Evolutionary conservation across 192 early-diverging fungal species (phyloP).

Genomic region (Linderina pennispora): DNA sequence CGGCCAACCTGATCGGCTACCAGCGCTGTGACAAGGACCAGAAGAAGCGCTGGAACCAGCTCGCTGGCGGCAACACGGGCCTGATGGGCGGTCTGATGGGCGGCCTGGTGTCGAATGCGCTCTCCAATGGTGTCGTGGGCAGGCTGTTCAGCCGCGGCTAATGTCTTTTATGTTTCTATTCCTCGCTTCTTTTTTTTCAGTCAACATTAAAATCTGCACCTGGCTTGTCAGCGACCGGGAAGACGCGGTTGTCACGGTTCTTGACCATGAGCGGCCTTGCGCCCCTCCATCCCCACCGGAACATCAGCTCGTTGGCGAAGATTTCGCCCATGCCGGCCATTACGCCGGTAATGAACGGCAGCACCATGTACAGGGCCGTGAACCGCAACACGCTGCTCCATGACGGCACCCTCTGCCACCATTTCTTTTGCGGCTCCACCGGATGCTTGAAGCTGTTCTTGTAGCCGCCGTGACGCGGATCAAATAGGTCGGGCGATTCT

Average conservation of each 20-base stretch:
- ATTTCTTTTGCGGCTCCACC: neutral
- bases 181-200: neutral
- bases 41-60: conserved; percentile 64
- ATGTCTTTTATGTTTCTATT: neutral
- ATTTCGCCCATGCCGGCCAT: conserved; percentile 75
- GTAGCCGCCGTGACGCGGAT: neutral
- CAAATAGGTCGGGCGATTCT: neutral
- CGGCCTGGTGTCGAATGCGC: conserved; percentile 47
- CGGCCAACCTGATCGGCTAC: conserved; percentile 93
- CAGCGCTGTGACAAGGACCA: conserved; percentile 93
- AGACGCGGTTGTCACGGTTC: conserved; percentile 22
- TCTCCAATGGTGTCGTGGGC: conserved; percentile 30
- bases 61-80: conserved; percentile 46
- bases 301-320: conserved; percentile 70
- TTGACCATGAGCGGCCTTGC: conserved; percentile 29
- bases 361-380: conserved; percentile 29
- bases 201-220: too few species aligned
- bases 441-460: neutral
- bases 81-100: conserved; percentile 45
- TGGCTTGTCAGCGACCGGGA: conserved; percentile 9
- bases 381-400: conserved; percentile 19
- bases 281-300: conserved; percentile 66
- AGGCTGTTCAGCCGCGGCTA: conserved; percentile 41
- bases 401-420: conserved; percentile 1
- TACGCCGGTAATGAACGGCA: conserved; percentile 47